Conservation (phyloP, 2,329 filamentous ascomycete genomes). For the Mycosphaerelloides madeirae region DNA sequence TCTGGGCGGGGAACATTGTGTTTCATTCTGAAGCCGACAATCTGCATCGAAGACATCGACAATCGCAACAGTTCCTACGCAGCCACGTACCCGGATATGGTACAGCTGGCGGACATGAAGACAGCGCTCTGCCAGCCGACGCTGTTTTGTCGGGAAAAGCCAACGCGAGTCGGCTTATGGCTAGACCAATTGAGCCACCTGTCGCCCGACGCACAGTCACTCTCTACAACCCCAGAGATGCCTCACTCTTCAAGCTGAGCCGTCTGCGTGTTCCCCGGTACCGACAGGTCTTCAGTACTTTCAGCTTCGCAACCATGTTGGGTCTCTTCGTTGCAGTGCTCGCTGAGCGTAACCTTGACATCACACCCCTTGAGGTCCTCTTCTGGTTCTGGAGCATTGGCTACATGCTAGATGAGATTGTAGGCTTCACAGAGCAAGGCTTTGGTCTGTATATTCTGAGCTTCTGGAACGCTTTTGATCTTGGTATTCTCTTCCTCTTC, state of each 20-base stretch:
- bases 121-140: slow-evolving; percentile 29
- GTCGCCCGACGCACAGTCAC: slow-evolving; percentile 67
- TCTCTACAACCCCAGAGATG: slow-evolving; percentile 84
- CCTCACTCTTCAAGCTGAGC: slow-evolving; percentile 86
- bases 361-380: slow-evolving; percentile 77
- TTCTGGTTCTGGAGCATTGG: slow-evolving; percentile 99
- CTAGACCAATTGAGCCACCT: slow-evolving; percentile 23
- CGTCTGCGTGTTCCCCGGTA: slow-evolving; percentile 87
- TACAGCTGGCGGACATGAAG: slow-evolving; percentile 27
- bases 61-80: slow-evolving; percentile 25
- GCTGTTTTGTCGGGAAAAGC: slow-evolving; percentile 27
- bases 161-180: slow-evolving; percentile 16
- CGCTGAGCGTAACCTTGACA: slow-evolving; percentile 66
- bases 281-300: slow-evolving; percentile 80
- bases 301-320: slow-evolving; percentile 80
- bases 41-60: slow-evolving; percentile 61
- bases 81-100: slow-evolving; percentile 36
- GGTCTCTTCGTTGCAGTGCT: slow-evolving; percentile 82
- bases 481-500: slow-evolving; percentile 81
- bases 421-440: slow-evolving; percentile 93
- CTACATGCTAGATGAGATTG: slow-evolving; percentile 93
- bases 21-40: slow-evolving; percentile 87
- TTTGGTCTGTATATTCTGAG: slow-evolving; percentile 96
- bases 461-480: slow-evolving; percentile 94
- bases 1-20: slow-evolving; percentile 93